Evolutionary conservation across 371 early-diverging fungal genomes (phyloP).

Genomic region (Saksenaea vasiformis): DNA sequence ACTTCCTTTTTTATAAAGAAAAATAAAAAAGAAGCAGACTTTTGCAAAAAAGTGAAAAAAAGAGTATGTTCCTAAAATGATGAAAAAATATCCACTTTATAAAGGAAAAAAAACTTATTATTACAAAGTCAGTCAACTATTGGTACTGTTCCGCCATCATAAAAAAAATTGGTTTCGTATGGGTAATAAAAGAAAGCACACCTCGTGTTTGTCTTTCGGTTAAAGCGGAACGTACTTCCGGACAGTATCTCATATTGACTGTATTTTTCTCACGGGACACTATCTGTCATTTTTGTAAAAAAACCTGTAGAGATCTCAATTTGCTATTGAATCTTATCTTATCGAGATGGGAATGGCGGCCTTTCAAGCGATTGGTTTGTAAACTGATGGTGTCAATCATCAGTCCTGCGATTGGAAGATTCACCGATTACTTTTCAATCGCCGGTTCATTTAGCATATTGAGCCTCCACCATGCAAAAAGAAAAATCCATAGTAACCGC

Average conservation of each 20-base stretch:
- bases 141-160: neutral
- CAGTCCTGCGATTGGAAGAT: neutral
- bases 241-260: neutral
- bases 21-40: constrained; percentile 3
- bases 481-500: neutral
- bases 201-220: neutral
- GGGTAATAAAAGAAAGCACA: no score
- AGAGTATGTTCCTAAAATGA: neutral
- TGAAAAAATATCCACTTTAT: neutral
- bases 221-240: neutral
- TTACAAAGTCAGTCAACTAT: neutral
- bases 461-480: no score
- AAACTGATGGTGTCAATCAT: constrained; percentile 11
- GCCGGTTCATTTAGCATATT: neutral
- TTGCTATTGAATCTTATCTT: neutral
- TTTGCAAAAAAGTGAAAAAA: neutral
- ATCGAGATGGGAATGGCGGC: neutral
- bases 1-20: neutral
- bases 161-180: neutral
- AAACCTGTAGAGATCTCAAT: neutral
- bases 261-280: constrained; percentile 1
- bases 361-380: constrained; percentile 4
- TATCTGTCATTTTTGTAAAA: neutral
- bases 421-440: neutral
- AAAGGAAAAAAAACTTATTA: neutral